Evolutionary conservation across 2,329 filamentous ascomycete genomes (phyloP), one percentile per base, ranked within the genome.

Genomic region (Aspergillus unguis): DNA sequence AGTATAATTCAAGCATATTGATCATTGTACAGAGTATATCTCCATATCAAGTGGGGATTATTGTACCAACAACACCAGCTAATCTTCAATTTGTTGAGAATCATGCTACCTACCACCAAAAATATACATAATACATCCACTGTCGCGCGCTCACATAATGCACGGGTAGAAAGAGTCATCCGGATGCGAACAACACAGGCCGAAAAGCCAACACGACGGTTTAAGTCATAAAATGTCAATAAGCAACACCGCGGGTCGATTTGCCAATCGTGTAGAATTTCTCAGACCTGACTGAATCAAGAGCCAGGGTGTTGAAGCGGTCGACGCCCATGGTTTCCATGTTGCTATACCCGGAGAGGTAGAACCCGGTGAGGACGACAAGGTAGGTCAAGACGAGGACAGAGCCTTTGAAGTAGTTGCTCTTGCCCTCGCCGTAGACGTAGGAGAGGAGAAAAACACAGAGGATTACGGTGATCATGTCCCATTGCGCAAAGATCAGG

Each of bases 331-430:
- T 73, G 25, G 65, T 65, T 28, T 81, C 75, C 52, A 80, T 70
- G 58, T 80, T 79, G 57, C 76, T 80, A 66, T 80, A 87, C 26
- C 83, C 81, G 48, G 90, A 90, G 54, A 95, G 87, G 74, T 90
- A 97, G 77, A 95, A 99, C 1, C 94, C 94, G 41, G 90, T 83
- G 28, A 96, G 78, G 44, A 99, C 90, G 28, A 97, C 94, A 26
- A 97, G 73, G 70, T 99, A 99, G 32, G 90, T 94, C 46, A 99
- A 77, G 58, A 97, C 85, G 48, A 99, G 79, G 62, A 97, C 96
- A 59, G 90, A 95, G 47, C 94, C 94, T 77, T 99, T 99, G 84
- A 99, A 99, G 74, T 99, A 99, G 73, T 99, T 99, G 78, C 92
- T 97, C 83, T 99, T 99, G 37, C 94, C 94, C 75, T 99, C 94